phyloP scores from a whole-genome alignment of 1,284 basidiomycete species.

The Heterobasidion occidentale region DNA sequence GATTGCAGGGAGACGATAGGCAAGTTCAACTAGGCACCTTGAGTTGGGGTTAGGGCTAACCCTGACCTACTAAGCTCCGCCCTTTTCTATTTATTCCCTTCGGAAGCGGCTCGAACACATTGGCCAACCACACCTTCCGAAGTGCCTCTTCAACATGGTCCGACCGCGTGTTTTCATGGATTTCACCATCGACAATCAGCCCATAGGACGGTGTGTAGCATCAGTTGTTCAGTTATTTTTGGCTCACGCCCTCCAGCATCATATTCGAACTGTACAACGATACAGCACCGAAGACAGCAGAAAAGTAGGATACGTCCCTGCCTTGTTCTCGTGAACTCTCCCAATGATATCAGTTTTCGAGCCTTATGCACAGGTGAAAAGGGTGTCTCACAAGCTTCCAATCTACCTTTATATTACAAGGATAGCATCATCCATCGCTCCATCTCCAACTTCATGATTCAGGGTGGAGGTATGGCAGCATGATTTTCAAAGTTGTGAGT shows the following conservation, averaged over 20 bases:
- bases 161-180: conserved; percentile 66
- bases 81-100: not conserved
- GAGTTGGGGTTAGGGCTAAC: not conserved
- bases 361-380: conserved; percentile 85
- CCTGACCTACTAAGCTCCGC: not conserved
- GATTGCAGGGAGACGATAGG: too few species aligned
- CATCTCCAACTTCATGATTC: conserved; percentile 85
- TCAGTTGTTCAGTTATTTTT: not conserved
- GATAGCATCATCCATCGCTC: conserved; percentile 72
- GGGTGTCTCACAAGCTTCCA: conserved; percentile 56
- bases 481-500: not conserved
- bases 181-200: conserved; percentile 42
- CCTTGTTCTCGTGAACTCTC: not conserved
- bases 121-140: not conserved
- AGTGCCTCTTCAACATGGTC: conserved; percentile 21
- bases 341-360: conserved; percentile 55
- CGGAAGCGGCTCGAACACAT: too few species aligned
- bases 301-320: conserved; percentile 56
- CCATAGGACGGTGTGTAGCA: conserved; percentile 48
- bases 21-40: too few species aligned
- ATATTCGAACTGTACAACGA: conserved; percentile 80
- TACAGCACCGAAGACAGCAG: conserved; percentile 73
- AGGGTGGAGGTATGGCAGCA: conserved; percentile 56
- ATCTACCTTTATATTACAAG: conserved; percentile 77
- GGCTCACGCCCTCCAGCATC: conserved; percentile 32